phyloP scores from a whole-genome alignment of 2,329 filamentous ascomycete species.

The Claviceps sp. region DNA sequence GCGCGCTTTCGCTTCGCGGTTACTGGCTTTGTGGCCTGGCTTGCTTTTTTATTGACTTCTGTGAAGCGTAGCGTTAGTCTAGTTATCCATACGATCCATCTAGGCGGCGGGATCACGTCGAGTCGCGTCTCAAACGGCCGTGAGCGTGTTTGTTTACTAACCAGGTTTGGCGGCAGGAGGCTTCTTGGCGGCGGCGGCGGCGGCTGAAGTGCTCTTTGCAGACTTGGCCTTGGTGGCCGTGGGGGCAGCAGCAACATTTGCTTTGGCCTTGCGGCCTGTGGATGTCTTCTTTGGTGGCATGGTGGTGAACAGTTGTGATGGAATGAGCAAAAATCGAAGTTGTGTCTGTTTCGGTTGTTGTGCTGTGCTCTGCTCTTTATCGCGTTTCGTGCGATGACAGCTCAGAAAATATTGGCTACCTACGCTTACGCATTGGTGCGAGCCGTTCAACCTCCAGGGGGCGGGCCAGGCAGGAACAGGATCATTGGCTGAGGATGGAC shows the following conservation, averaged over 20 bases:
- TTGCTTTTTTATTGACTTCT: slow-evolving; percentile 1
- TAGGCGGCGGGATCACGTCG: not conserved
- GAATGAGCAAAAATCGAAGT: not conserved
- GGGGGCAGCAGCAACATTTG: not conserved
- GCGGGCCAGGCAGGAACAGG: too few relatives aligned
- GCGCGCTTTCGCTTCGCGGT: slow-evolving; percentile 6
- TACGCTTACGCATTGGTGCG: too few relatives aligned
- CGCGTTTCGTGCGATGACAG: not conserved
- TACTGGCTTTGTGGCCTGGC: not conserved
- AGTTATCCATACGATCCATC: not conserved
- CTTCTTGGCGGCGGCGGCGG: not conserved
- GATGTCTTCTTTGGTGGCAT: slow-evolving; percentile 6
- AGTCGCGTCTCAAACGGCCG: not conserved
- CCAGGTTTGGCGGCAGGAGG: slow-evolving; percentile 4
- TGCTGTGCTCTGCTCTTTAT: not conserved
- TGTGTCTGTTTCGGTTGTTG: not conserved
- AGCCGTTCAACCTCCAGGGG: too few relatives aligned
- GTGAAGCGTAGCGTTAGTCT: slow-evolving; percentile 1
- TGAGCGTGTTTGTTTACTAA: slow-evolving; percentile 2
- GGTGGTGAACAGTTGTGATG: not conserved
- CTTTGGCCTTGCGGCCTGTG: slow-evolving; percentile 2
- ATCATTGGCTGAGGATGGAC: not conserved
- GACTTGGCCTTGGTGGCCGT: slow-evolving; percentile 3
- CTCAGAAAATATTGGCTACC: not conserved
- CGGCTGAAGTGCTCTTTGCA: not conserved